phyloP scores from a whole-genome alignment of 345 rosid genomes.

The Physaria fendleri region DNA sequence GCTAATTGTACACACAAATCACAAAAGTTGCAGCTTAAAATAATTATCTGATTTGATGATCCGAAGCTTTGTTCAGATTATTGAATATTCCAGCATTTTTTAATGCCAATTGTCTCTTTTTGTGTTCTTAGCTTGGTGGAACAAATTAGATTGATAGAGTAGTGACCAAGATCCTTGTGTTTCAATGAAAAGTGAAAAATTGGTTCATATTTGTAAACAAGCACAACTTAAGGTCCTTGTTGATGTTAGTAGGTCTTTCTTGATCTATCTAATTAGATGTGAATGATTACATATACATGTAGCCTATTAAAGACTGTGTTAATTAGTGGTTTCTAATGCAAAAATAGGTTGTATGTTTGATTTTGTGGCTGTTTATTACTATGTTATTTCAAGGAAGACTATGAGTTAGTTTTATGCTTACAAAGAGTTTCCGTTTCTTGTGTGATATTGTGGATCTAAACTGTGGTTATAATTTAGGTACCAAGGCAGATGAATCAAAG shows the following conservation, averaged over 20 bases:
- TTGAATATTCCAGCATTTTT: background rate
- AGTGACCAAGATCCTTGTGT: background rate
- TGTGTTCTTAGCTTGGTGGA: background rate
- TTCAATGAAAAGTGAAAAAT: background rate
- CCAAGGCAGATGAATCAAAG: constrained; percentile 60
- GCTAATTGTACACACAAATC: background rate
- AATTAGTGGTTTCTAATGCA: background rate
- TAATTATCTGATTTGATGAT: background rate
- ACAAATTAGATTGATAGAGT: background rate
- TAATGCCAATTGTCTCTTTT: background rate
- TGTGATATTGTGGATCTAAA: background rate
- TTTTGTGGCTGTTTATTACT: background rate
- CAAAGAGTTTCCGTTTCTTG: background rate
- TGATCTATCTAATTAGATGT: background rate
- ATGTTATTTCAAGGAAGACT: background rate
- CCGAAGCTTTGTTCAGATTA: background rate
- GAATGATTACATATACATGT: background rate
- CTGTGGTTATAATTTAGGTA: constrained; percentile 36
- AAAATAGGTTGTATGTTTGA: background rate
- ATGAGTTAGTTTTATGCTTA: background rate
- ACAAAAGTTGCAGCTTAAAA: background rate
- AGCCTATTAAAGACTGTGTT: background rate
- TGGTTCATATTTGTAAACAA: background rate
- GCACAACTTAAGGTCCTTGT: background rate
- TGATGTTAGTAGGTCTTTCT: background rate